Percentiles rank a stretch among this genome's conserved stretches.
phyloP scores from a whole-genome alignment of 768 basidiomycete genomes.

The Xerocomellus dryophilus region DNA sequence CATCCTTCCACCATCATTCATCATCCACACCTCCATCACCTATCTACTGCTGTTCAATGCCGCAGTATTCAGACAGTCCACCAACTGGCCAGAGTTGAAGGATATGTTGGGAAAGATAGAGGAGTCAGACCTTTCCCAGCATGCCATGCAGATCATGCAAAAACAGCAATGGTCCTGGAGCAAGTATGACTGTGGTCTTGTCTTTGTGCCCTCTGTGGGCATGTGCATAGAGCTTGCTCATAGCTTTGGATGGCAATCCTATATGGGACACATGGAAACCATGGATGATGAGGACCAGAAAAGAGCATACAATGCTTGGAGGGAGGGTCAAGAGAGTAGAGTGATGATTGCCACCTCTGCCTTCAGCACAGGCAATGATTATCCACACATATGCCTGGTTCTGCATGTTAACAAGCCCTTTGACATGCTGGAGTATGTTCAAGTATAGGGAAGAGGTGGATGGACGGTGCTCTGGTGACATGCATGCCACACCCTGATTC shows the following conservation, averaged over 20 bases:
- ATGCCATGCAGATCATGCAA: not conserved
- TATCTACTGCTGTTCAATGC: conserved; percentile 1
- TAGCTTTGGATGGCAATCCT: conserved; percentile 1
- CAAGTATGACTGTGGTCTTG: not conserved
- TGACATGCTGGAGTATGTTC: conserved; percentile 20
- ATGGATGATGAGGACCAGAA: not conserved
- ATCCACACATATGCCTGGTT: conserved; percentile 14
- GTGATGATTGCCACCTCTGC: conserved; percentile 25
- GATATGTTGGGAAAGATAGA: conserved; percentile 4
- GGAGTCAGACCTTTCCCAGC: not conserved
- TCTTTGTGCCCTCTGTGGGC: conserved; percentile 8
- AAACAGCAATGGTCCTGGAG: accelerated
- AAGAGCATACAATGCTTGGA: conserved; percentile 7
- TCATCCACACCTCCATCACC: not conserved
- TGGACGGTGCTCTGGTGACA: too few species aligned
- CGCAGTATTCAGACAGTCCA: not conserved
- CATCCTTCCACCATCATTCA: conserved; percentile 8
- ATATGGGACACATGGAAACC: conserved; percentile 8
- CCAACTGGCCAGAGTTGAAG: conserved; percentile 10
- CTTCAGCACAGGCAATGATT: conserved; percentile 29
- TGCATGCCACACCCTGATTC: not conserved
- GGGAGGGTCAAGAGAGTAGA: not conserved
- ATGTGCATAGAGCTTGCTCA: not conserved
- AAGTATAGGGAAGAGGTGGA: conserved; percentile 22
- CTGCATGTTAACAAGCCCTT: conserved; percentile 21